Evolutionary conservation across 106 monocot genomes (phyloP).

Genomic region (Acorus calamus): DNA sequence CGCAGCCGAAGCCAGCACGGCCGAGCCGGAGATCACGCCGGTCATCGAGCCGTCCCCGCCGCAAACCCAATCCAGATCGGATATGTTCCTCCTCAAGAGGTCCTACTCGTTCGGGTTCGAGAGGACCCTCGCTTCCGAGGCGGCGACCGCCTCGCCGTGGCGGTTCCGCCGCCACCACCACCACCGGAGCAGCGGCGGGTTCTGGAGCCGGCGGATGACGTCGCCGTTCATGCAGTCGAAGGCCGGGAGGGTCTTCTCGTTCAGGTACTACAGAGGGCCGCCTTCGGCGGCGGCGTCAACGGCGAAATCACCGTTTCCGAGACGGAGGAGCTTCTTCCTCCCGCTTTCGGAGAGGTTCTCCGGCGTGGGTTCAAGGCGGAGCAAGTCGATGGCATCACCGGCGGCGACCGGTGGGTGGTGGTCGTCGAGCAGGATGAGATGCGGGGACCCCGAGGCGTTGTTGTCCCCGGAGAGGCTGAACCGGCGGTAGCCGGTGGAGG

Average conservation of each 20-base stretch:
- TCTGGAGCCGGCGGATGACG: conserved; percentile 94
- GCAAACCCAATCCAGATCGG: background rate
- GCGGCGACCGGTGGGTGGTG: conserved; percentile 12
- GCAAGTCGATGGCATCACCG: conserved; percentile 26
- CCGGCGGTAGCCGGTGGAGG: conserved; percentile 20
- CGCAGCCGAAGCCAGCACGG: conserved; percentile 5
- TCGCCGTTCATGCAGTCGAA: conserved; percentile 54
- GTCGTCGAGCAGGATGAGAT: conserved; percentile 68
- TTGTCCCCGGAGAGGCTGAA: conserved; percentile 83
- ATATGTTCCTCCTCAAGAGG: conserved; percentile 48
- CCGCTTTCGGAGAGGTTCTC: conserved; percentile 28
- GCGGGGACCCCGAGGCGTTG: conserved; percentile 87
- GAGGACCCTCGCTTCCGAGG: conserved; percentile 30
- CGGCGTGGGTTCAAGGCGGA: conserved; percentile 28
- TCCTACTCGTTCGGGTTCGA: conserved; percentile 98
- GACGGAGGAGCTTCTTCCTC: conserved; percentile 37
- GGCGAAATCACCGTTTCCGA: conserved; percentile 24
- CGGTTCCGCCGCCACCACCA: conserved; percentile 30
- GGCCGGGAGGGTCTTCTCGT: conserved; percentile 49
- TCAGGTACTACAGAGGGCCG: conserved; percentile 35
- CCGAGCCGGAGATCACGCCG: background rate
- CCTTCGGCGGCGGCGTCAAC: background rate
- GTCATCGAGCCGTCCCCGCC: conserved; percentile 5
- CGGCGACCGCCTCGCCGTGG: conserved; percentile 63
- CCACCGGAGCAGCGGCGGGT: conserved; percentile 10